Evolutionary conservation across 2,329 filamentous ascomycete genomes (phyloP).

Genomic region (Aspergillus ibericus): DNA sequence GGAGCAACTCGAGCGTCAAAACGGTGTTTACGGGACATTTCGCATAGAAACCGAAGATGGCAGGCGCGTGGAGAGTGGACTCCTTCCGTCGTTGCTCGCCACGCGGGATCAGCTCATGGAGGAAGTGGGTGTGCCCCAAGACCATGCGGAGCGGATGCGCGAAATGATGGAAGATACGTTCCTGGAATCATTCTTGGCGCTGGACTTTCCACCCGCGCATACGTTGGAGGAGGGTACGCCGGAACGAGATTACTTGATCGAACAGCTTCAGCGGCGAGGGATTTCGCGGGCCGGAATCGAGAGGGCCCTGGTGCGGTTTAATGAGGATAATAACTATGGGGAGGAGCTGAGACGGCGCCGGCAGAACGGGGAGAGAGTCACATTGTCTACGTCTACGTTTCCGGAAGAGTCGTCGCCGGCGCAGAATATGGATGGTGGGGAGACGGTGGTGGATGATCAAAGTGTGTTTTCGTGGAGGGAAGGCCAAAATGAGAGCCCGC

Average conservation of each 20-base stretch:
- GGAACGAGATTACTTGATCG: constrained; percentile 39
- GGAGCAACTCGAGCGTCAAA: constrained; percentile 41
- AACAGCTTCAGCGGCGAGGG: constrained; percentile 40
- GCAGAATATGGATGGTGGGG: constrained; percentile 33
- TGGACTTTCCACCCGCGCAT: constrained; percentile 42
- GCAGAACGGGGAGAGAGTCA: constrained; percentile 42
- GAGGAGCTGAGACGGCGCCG: constrained; percentile 40
- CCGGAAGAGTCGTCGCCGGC: constrained; percentile 27
- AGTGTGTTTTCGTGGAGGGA: constrained; percentile 49
- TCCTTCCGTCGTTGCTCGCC: constrained; percentile 44
- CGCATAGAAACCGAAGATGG: constrained; percentile 45
- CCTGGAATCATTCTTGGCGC: constrained; percentile 43
- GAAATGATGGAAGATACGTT: constrained; percentile 48
- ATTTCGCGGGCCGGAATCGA: constrained; percentile 41
- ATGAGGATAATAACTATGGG: constrained; percentile 41
- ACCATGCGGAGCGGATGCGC: constrained; percentile 43
- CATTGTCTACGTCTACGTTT: constrained; percentile 35
- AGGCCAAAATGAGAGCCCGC: constrained; percentile 42
- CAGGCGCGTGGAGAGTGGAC: constrained; percentile 41
- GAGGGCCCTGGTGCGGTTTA: constrained; percentile 39
- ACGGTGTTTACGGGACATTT: constrained; percentile 45
- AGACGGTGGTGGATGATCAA: constrained; percentile 43
- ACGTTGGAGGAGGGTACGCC: constrained; percentile 32
- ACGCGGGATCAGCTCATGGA: constrained; percentile 45
- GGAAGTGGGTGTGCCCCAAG: constrained; percentile 38